Evolutionary conservation across 768 basidiomycete species (phyloP).

Genomic region (Mycena capillaripes): DNA sequence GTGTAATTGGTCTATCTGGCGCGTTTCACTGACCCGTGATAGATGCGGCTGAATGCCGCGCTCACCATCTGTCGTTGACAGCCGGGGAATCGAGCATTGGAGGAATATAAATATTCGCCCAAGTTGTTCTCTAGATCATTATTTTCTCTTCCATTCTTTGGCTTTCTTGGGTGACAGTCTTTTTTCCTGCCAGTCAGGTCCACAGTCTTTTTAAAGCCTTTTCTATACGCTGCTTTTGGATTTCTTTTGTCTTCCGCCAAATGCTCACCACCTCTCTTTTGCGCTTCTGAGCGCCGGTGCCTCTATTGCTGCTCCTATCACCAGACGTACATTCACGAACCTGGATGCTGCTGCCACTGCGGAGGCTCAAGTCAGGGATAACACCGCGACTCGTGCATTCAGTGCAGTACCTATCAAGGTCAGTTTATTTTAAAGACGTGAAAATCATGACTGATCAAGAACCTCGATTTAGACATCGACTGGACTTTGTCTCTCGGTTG

Average conservation of each 20-base stretch:
- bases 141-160: conserved; percentile 11
- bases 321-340: conserved; percentile 11
- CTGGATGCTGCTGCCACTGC: conserved; percentile 34
- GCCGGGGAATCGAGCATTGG: no score
- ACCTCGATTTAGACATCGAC: neutral
- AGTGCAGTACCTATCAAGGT: conserved; percentile 14
- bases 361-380: conserved; percentile 37
- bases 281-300: conserved; percentile 31
- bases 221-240: conserved; percentile 13
- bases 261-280: conserved; percentile 36
- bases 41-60: no score
- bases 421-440: neutral
- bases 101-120: neutral
- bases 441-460: neutral
- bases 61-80: no score
- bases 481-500: conserved; percentile 35
- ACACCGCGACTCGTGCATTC: conserved; percentile 40
- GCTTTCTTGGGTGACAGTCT: conserved; percentile 1
- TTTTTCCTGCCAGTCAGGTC: conserved; percentile 38
- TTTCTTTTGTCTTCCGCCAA: conserved; percentile 13
- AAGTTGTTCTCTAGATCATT: neutral
- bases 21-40: no score
- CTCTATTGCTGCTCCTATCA: conserved; percentile 35
- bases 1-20: no score
- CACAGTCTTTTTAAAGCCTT: conserved; percentile 22